Percentiles rank a stretch among this genome's conserved stretches.
phyloP scores from a whole-genome alignment of 2,329 filamentous ascomycete species.

The Fusarium pseudograminearum region DNA sequence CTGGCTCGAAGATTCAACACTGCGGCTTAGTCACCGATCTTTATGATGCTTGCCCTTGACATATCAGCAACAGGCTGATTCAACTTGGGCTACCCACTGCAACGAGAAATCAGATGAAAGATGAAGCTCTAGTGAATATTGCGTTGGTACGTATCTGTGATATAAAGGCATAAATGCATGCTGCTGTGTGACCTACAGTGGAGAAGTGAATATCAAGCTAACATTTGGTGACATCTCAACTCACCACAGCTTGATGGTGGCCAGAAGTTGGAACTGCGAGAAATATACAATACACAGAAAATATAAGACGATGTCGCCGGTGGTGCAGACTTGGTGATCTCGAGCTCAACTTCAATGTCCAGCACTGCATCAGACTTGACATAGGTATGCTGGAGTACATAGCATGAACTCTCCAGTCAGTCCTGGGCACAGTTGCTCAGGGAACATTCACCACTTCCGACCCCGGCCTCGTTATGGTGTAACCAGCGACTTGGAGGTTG shows the following conservation, averaged over 20 bases:
- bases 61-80: slow-evolving; percentile 20
- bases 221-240: slow-evolving; percentile 17
- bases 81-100: slow-evolving; percentile 7
- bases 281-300: neutral
- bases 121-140: slow-evolving; percentile 24
- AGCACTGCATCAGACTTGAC: neutral
- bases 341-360: neutral
- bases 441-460: slow-evolving; percentile 12
- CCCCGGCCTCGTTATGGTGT: neutral
- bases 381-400: neutral
- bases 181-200: slow-evolving; percentile 18
- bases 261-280: neutral
- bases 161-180: slow-evolving; percentile 13
- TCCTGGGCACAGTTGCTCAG: slow-evolving; percentile 7
- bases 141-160: neutral
- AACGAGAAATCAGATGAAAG: slow-evolving; percentile 14
- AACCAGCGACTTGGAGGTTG: neutral
- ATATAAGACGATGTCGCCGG: slow-evolving; percentile 8
- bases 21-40: neutral
- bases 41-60: neutral
- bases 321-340: neutral
- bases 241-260: neutral
- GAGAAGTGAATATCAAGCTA: slow-evolving; percentile 25
- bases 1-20: neutral
- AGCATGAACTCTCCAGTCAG: neutral